Evolutionary conservation across 2,329 filamentous ascomycete species (phyloP).

Genomic region (Paecilomyces formosus): DNA sequence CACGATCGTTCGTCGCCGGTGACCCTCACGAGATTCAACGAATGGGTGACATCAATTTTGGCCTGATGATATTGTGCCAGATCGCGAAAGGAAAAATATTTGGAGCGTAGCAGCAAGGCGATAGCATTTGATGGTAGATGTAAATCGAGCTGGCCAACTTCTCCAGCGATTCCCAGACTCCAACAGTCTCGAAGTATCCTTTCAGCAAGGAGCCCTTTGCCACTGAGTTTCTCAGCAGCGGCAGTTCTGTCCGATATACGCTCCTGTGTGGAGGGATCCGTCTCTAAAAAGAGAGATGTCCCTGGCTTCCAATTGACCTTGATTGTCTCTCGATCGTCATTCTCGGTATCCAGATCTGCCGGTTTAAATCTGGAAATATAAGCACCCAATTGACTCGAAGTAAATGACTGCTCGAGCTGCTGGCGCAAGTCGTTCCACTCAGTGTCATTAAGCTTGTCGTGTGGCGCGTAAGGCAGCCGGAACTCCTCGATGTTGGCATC

Average conservation of each 20-base stretch:
- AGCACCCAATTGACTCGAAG: constrained; percentile 20
- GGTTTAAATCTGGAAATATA: constrained; percentile 16
- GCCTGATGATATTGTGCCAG: constrained; percentile 25
- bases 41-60: constrained; percentile 28
- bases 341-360: not conserved
- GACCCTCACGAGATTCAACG: constrained; percentile 26
- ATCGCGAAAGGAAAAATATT: constrained; percentile 29
- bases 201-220: constrained; percentile 26
- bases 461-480: constrained; percentile 13
- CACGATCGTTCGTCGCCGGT: constrained; percentile 26
- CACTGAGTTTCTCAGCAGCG: constrained; percentile 14
- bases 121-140: constrained; percentile 19
- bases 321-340: not conserved
- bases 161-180: constrained; percentile 24
- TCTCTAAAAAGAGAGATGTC: constrained; percentile 21
- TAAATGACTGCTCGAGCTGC: constrained; percentile 27
- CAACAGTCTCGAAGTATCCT: constrained; percentile 32
- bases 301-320: constrained; percentile 23
- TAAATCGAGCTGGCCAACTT: constrained; percentile 31
- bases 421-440: constrained; percentile 24
- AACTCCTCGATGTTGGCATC: constrained; percentile 20
- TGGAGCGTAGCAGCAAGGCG: constrained; percentile 23
- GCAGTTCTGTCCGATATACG: constrained; percentile 13
- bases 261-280: constrained; percentile 7
- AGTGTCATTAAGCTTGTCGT: constrained; percentile 15